Evolutionary conservation across 2,329 filamentous ascomycete genomes (phyloP).

Genomic region (Arthrobotrys sinensis): DNA sequence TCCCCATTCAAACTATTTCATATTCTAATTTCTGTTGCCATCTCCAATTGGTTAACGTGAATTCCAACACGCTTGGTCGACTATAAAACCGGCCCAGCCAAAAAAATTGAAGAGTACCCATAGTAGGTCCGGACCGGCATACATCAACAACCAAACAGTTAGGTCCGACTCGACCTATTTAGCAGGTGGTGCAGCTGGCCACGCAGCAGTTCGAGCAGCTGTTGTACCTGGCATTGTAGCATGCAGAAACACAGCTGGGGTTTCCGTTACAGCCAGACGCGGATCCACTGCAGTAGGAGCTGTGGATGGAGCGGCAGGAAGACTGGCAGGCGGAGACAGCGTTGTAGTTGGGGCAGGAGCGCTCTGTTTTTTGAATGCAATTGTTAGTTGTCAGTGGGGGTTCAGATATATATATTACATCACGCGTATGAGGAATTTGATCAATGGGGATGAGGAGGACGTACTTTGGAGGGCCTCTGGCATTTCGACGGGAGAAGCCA

Average conservation of each 20-base stretch:
- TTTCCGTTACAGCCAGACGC: background rate
- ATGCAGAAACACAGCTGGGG: background rate
- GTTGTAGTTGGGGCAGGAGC: background rate
- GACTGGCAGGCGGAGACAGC: conserved; percentile 1
- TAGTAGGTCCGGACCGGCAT: too few relatives aligned
- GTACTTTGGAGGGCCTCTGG: conserved; percentile 2
- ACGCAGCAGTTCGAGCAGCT: background rate
- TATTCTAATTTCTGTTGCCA: too few relatives aligned
- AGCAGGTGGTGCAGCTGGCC: too few relatives aligned
- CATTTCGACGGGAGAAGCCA: background rate
- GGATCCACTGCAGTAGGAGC: background rate
- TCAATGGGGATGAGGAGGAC: background rate
- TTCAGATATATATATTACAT: too few relatives aligned
- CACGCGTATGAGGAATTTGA: too few relatives aligned
- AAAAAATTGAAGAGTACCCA: too few relatives aligned
- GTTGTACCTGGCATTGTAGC: conserved; percentile 7
- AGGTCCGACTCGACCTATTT: too few relatives aligned
- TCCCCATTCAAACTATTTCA: too few relatives aligned
- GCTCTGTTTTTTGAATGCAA: background rate
- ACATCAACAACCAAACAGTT: too few relatives aligned
- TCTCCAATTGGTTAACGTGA: too few relatives aligned
- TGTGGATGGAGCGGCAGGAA: background rate
- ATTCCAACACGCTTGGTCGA: too few relatives aligned
- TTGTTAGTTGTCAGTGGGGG: background rate
- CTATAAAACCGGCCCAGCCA: too few relatives aligned